phyloP scores from a whole-genome alignment of 352 stramenopile genomes.

The Phytophthora europaea region DNA sequence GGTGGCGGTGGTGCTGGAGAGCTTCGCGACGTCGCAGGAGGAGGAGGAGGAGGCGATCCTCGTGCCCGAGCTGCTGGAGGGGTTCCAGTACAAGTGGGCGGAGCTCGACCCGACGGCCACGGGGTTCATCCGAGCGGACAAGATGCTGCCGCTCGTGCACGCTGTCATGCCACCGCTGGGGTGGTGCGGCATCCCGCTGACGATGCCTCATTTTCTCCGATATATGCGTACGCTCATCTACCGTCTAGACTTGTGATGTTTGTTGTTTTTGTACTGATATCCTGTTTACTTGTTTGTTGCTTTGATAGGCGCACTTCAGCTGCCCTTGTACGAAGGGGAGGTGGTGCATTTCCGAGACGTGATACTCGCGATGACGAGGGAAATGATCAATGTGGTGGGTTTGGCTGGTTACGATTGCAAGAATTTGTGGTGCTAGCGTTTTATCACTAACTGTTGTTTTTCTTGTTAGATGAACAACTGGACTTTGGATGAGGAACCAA shows the following conservation, averaged over 20 bases:
- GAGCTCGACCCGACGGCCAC: conserved; percentile 88
- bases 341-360: conserved; percentile 88
- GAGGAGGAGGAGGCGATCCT: conserved; percentile 33
- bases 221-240: conserved; percentile 49
- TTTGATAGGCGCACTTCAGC: conserved; percentile 51
- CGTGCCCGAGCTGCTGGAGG: conserved; percentile 81
- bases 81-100: conserved; percentile 88
- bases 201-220: conserved; percentile 45
- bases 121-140: conserved; percentile 71
- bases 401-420: not conserved
- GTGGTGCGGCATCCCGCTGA: conserved; percentile 35
- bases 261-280: not conserved
- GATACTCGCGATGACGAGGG: conserved; percentile 70
- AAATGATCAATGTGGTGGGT: conserved; percentile 46
- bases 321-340: conserved; percentile 83
- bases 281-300: not conserved
- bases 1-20: not conserved
- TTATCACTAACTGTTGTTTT: not conserved
- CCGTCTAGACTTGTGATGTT: too few species aligned
- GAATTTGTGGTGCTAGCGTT: not conserved
- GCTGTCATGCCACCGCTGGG: conserved; percentile 81
- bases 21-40: not conserved
- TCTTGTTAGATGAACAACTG: not conserved
- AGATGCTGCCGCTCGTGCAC: conserved; percentile 75
- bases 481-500: not conserved